phyloP scores from a whole-genome alignment of 2,329 filamentous ascomycete genomes.

The Monosporascus sp. region DNA sequence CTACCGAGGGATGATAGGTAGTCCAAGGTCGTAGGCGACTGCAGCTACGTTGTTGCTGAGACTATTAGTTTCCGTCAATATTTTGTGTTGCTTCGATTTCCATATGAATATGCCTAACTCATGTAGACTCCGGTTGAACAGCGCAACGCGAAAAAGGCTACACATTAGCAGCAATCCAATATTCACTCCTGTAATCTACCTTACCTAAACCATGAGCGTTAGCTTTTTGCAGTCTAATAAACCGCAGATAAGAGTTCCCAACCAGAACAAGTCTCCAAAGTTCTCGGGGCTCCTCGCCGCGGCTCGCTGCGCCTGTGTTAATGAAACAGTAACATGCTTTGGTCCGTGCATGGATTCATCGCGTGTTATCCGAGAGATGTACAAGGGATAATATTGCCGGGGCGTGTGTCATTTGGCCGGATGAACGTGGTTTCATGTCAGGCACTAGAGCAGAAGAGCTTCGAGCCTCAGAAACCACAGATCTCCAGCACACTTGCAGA shows the following conservation, averaged over 20 bases:
- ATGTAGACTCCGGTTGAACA: constrained; percentile 27
- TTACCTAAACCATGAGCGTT: no score
- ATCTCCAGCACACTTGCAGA: neutral
- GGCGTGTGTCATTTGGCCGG: no score
- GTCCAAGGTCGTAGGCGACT: constrained; percentile 24
- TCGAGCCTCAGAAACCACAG: neutral
- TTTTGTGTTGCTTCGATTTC: constrained; percentile 30
- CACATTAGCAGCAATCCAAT: constrained; percentile 28
- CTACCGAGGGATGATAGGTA: constrained; percentile 28
- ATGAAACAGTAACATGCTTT: no score
- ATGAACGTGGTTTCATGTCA: no score
- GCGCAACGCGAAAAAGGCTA: constrained; percentile 32
- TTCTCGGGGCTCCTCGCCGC: no score
- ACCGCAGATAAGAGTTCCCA: no score
- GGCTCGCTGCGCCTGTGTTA: no score
- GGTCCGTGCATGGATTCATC: no score
- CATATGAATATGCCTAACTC: constrained; percentile 28
- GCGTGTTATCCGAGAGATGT: no score
- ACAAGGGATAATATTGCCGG: no score
- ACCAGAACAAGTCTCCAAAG: no score
- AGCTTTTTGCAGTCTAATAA: no score
- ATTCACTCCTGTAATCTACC: neutral
- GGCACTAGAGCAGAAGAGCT: neutral
- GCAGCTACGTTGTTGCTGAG: constrained; percentile 33
- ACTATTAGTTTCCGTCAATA: constrained; percentile 28